phyloP scores from a whole-genome alignment of 352 stramenopile species.

The Paralagenidium karlingii region DNA sequence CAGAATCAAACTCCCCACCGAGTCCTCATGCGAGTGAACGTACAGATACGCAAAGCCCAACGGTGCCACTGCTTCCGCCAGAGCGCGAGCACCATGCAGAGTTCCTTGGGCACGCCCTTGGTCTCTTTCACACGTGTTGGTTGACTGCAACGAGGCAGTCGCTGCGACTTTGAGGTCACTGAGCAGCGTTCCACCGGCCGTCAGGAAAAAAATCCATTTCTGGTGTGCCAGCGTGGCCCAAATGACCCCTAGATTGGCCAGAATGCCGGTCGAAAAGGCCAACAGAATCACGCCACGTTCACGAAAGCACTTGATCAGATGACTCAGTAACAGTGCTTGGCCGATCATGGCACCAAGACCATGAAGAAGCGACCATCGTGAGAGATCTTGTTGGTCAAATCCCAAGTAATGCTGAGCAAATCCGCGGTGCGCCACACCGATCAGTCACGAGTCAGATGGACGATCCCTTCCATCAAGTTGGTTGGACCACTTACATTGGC shows the following conservation, averaged over 20 bases:
- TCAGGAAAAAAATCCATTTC: background rate
- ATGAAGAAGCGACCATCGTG: conserved; percentile 39
- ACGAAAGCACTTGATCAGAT: conserved; percentile 31
- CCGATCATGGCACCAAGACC: conserved; percentile 38
- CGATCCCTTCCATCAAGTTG: background rate
- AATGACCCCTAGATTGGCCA: conserved; percentile 35
- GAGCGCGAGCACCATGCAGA: conserved; percentile 46
- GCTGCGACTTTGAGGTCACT: conserved; percentile 4
- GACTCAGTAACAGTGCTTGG: conserved; percentile 48
- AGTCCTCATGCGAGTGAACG: conserved; percentile 25
- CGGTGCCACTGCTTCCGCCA: conserved; percentile 44
- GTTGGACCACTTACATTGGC: conserved; percentile 29
- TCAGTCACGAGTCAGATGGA: background rate
- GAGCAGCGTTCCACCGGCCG: background rate
- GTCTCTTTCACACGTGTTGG: conserved; percentile 51
- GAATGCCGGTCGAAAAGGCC: conserved; percentile 25
- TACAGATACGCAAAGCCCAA: conserved; percentile 49
- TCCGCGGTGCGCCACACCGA: background rate
- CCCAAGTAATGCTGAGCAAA: conserved; percentile 34
- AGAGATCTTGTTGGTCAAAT: conserved; percentile 52
- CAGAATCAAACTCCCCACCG: conserved; percentile 24
- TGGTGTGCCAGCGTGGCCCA: conserved; percentile 29
- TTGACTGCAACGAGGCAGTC: conserved; percentile 47
- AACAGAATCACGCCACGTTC: conserved; percentile 61
- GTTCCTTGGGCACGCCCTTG: conserved; percentile 61